Conservation (phyloP, 768 basidiomycete genomes). For the Psilocybe subaeruginosa region DNA sequence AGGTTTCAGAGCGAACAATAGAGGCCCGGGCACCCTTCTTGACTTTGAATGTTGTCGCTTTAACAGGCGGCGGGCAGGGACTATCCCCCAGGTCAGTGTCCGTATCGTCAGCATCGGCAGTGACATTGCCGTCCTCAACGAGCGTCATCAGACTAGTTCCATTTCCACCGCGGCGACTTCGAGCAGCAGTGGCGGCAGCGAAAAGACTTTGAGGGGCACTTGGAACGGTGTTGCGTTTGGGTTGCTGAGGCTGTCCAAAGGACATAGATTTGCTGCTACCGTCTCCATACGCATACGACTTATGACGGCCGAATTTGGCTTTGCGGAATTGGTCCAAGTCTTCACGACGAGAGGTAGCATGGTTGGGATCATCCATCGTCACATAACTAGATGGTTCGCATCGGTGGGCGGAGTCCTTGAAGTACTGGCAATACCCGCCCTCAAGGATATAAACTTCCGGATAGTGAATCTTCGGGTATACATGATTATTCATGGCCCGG, state of each 20-base stretch:
- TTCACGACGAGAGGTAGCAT: slow-evolving; percentile 78
- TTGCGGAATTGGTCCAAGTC: slow-evolving; percentile 93
- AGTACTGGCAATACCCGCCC: slow-evolving; percentile 94
- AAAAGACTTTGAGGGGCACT: slow-evolving; percentile 57
- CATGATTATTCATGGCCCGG: slow-evolving; percentile 82
- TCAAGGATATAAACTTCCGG: slow-evolving; percentile 97
- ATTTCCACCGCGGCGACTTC: slow-evolving; percentile 58
- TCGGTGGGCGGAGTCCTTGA: slow-evolving; percentile 61
- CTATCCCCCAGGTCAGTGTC: slow-evolving; percentile 83
- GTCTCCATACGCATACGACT: slow-evolving; percentile 94
- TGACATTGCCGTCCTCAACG: slow-evolving; percentile 65
- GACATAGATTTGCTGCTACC: slow-evolving; percentile 43
- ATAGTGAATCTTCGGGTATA: slow-evolving; percentile 92
- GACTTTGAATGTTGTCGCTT: slow-evolving; percentile 53
- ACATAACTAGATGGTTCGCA: slow-evolving; percentile 88
- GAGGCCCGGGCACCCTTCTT: slow-evolving; percentile 56
- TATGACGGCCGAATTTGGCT: slow-evolving; percentile 84
- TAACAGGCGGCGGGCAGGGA: slow-evolving; percentile 83
- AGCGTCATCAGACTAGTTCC: slow-evolving; percentile 59
- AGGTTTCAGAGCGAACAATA: slow-evolving; percentile 69
- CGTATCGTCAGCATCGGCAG: slow-evolving; percentile 70
- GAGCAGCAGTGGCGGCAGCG: slow-evolving; percentile 71
- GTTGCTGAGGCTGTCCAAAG: slow-evolving; percentile 38
- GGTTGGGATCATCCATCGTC: slow-evolving; percentile 92
- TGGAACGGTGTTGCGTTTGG: slow-evolving; percentile 72